Conservation (phyloP, 129 eudicot species). For the Gnaphalium uliginosum region DNA sequence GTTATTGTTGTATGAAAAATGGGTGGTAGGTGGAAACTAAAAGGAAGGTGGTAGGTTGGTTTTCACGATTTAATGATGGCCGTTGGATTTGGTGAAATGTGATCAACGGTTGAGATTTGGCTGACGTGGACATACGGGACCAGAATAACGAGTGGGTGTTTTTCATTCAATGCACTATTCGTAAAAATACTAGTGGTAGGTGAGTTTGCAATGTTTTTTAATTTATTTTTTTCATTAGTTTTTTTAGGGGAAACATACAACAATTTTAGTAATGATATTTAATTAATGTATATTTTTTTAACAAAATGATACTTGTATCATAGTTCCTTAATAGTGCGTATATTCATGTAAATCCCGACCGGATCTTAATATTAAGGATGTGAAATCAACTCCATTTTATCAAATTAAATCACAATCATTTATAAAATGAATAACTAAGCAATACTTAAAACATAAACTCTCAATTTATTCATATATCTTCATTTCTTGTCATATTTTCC, state of each 20-base stretch:
- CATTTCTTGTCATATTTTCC: no score
- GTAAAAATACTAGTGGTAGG: conserved; percentile 32
- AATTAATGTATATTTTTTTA: no score
- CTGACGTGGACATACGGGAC: conserved; percentile 29
- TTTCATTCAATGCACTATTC: conserved; percentile 38
- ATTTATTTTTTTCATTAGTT: background rate
- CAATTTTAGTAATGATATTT: no score
- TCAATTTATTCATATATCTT: no score
- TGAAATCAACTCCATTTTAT: no score
- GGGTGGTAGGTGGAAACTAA: conserved; percentile 38
- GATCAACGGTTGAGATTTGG: conserved; percentile 21
- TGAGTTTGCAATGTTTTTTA: conserved; percentile 17
- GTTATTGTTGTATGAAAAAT: conserved; percentile 20
- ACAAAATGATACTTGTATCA: no score
- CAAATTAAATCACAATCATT: no score
- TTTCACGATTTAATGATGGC: background rate
- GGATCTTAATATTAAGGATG: no score
- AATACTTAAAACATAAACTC: no score
- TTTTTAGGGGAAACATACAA: background rate
- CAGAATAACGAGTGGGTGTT: conserved; percentile 36
- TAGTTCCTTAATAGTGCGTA: no score
- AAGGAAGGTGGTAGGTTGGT: conserved; percentile 46
- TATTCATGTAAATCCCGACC: no score
- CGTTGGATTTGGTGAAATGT: conserved; percentile 3
- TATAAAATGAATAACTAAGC: no score